Evolutionary conservation across 306 rosid genomes (phyloP), one percentile per base, ranked within the genome.

Genomic region (Quercus dentata): DNA sequence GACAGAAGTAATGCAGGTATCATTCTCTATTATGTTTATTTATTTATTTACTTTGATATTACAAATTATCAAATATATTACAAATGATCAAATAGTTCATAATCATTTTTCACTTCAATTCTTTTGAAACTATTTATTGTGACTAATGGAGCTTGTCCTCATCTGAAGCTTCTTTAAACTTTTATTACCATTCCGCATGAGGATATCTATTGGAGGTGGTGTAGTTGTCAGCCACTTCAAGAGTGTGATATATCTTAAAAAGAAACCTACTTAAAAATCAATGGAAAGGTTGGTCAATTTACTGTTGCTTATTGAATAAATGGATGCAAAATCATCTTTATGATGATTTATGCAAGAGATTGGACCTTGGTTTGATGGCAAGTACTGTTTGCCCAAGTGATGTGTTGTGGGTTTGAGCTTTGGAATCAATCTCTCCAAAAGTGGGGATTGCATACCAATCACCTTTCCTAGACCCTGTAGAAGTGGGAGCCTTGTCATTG

Each of bases 1-100:
- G 87, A 90, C 87, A 51, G 93, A 85, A 82, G 88, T 86, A 59
- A 84, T 92, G 91, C 97, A 94, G 98, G 98, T 94, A 56, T 23
- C 20, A 62, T 28, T 56, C 51, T 71, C 44, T 14, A 14, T 21
- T 27, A 31, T 35, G 11, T 7, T 76, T 27, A 27, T 27, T n/a
- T 68, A 58, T 35, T 10, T 19, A 14, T 84, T 10, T 51, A 57
- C 35, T 12, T 62, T 61, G 19, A 56, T 49, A 21, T 15, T 57
- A n/a, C 28, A 38, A 30, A 75, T 30, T 56, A 35, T 62, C 19
- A 61, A 55, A 58, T 5, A 49, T 46, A 12, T 35, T 56, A 19
- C 38, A 35, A n/a, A 75, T 30, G 44, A 35, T 62, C n/a, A 62
- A 56, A 58, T 5, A 49, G n/a, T 56, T 51, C 30, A 3, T 23